phyloP scores from a whole-genome alignment of 352 stramenopile species.

The Globisporangium rhizosaccharum region DNA sequence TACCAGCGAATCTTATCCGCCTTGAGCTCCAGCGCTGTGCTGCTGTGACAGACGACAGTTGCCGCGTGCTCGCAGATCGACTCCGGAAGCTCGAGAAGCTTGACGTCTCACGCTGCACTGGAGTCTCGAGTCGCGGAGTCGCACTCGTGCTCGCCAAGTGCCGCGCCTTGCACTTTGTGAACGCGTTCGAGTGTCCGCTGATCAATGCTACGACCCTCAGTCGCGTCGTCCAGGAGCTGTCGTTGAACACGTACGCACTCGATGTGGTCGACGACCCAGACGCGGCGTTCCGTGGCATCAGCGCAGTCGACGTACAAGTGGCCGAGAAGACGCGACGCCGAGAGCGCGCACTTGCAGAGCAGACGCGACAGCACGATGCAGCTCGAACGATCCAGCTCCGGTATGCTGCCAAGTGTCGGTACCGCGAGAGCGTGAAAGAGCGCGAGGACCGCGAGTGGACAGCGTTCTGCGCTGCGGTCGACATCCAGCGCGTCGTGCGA shows the following conservation, averaged over 20 bases:
- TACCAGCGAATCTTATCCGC: constrained; percentile 32
- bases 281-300: constrained; percentile 36
- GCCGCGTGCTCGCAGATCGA: constrained; percentile 18
- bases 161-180: constrained; percentile 38
- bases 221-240: constrained; percentile 15
- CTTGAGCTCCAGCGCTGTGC: constrained; percentile 25
- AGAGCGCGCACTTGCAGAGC: constrained; percentile 18
- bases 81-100: constrained; percentile 37
- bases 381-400: constrained; percentile 39
- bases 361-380: constrained; percentile 18
- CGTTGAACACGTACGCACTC: constrained; percentile 30
- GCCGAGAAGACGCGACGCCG: constrained; percentile 31
- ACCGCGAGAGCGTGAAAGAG: constrained; percentile 16
- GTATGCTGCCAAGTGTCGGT: constrained; percentile 28
- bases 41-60: constrained; percentile 29
- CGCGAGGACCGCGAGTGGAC: constrained; percentile 30
- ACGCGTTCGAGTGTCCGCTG: constrained; percentile 33
- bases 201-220: constrained; percentile 24
- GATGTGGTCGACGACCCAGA: constrained; percentile 49
- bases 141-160: constrained; percentile 29
- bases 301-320: constrained; percentile 25
- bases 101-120: constrained; percentile 28
- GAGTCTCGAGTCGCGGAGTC: constrained; percentile 23
- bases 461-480: constrained; percentile 42
- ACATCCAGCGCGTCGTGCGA: constrained; percentile 55